phyloP scores from a whole-genome alignment of 1,284 basidiomycete genomes.

The Meripilus lineatus region DNA sequence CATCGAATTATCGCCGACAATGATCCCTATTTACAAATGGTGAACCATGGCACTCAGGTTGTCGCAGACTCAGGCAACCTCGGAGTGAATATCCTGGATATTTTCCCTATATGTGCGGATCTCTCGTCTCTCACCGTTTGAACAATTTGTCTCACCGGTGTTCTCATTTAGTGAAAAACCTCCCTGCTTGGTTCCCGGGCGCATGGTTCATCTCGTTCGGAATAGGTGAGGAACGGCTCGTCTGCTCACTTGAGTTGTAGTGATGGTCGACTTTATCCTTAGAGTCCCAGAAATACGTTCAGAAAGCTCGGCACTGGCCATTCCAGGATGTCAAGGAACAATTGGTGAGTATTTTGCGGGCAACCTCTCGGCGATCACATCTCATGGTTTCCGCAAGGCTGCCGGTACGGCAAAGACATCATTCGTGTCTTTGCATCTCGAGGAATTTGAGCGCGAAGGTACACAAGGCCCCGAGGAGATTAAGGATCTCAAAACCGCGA shows the following conservation, averaged over 20 bases:
- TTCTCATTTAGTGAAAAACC: conserved; percentile 9
- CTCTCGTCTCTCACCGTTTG: too few species aligned
- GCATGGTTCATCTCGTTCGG: conserved; percentile 15
- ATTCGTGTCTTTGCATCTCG: conserved; percentile 15
- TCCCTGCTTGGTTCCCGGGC: conserved; percentile 27
- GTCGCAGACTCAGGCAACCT: not conserved
- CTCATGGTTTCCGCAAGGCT: conserved; percentile 6
- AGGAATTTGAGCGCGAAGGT: conserved; percentile 16
- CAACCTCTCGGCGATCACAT: not conserved
- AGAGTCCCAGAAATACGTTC: not conserved
- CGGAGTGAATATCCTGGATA: conserved; percentile 9
- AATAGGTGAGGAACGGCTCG: not conserved
- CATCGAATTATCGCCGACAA: conserved; percentile 1
- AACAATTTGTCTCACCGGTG: too few species aligned
- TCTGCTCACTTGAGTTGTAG: not conserved
- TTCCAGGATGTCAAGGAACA: conserved; percentile 16
- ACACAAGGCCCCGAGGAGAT: conserved; percentile 13
- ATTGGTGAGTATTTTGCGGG: conserved; percentile 13
- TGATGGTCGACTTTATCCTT: not conserved
- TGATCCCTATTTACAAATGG: conserved; percentile 1
- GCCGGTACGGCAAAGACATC: conserved; percentile 16
- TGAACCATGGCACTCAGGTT: not conserved
- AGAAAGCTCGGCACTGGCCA: conserved; percentile 16
- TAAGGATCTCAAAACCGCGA: not conserved
- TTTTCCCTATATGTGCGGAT: conserved; percentile 19